phyloP scores from a whole-genome alignment of 805 yeast species.

The Pichia californica region DNA sequence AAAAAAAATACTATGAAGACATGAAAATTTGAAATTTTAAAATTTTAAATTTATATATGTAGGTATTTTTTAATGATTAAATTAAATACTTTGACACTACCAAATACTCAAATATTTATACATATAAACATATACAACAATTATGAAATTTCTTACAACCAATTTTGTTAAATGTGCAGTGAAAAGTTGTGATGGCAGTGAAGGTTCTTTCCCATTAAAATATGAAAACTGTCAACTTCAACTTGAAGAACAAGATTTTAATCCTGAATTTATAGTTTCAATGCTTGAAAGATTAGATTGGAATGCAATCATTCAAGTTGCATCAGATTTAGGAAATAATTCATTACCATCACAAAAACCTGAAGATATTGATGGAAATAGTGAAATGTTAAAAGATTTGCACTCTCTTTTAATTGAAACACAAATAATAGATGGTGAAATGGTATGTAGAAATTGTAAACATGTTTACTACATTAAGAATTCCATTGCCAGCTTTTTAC shows the following conservation, averaged over 20 bases:
- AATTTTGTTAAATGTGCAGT: constrained; percentile 94
- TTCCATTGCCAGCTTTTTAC: constrained; percentile 85
- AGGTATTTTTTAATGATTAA: too few relatives aligned
- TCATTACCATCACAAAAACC: constrained; percentile 59
- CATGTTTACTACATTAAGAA: constrained; percentile 88
- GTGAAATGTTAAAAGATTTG: constrained; percentile 61
- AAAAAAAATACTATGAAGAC: too few relatives aligned
- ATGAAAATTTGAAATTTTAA: not conserved
- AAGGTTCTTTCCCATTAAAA: constrained; percentile 73
- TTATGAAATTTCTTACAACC: constrained; percentile 91
- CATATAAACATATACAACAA: not conserved
- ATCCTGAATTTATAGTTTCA: constrained; percentile 70
- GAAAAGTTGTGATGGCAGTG: constrained; percentile 66
- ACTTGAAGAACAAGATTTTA: constrained; percentile 74
- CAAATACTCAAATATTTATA: too few relatives aligned
- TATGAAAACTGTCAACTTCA: constrained; percentile 63
- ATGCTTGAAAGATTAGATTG: constrained; percentile 83
- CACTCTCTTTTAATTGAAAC: constrained; percentile 81
- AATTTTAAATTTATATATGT: too few relatives aligned
- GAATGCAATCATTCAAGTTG: constrained; percentile 75
- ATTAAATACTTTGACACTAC: too few relatives aligned
- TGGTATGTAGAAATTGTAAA: constrained; percentile 81
- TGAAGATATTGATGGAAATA: constrained; percentile 36
- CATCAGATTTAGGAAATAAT: constrained; percentile 65
- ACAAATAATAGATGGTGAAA: constrained; percentile 78